phyloP scores from a whole-genome alignment of 345 rosid species.

The Heritiera fomes region DNA sequence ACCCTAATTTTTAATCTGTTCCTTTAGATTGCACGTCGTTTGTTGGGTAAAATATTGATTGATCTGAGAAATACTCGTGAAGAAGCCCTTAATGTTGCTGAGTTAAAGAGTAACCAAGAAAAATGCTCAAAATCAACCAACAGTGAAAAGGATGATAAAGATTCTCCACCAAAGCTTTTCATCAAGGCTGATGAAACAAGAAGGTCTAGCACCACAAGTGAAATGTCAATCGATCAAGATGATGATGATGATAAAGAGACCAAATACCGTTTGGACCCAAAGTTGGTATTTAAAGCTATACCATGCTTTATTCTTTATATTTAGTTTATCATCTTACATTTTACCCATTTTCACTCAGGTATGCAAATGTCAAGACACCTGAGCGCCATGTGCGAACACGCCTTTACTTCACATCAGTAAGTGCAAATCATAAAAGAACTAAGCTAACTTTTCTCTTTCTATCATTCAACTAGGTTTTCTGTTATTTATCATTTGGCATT shows the following conservation, averaged over 20 bases:
- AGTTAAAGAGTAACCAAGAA: constrained; percentile 73
- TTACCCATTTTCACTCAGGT: constrained; percentile 43
- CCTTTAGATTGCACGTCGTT: constrained; percentile 78
- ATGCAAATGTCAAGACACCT: constrained; percentile 98
- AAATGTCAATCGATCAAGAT: constrained; percentile 64
- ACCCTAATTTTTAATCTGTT: not conserved
- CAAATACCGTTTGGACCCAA: constrained; percentile 96
- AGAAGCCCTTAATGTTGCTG: constrained; percentile 94
- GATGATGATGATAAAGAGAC: constrained; percentile 95
- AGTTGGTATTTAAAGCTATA: constrained; percentile 37
- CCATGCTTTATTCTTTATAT: not conserved
- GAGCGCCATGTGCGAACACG: constrained; percentile 98
- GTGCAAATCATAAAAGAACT: constrained; percentile 28
- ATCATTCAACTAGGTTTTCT: not conserved
- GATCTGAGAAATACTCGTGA: constrained; percentile 96
- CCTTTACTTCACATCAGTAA: constrained; percentile 97
- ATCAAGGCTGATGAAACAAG: constrained; percentile 60
- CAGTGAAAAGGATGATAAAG: constrained; percentile 53
- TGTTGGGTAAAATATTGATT: constrained; percentile 95
- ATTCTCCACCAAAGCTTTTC: constrained; percentile 51
- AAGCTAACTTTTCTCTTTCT: constrained; percentile 8
- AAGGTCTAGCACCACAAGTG: constrained; percentile 61
- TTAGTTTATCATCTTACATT: not conserved
- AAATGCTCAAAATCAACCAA: constrained; percentile 44
- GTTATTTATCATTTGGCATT: not conserved